Evolutionary conservation across 176 grass and related monocot species (phyloP).

Genomic region (Carex myosuroides): DNA sequence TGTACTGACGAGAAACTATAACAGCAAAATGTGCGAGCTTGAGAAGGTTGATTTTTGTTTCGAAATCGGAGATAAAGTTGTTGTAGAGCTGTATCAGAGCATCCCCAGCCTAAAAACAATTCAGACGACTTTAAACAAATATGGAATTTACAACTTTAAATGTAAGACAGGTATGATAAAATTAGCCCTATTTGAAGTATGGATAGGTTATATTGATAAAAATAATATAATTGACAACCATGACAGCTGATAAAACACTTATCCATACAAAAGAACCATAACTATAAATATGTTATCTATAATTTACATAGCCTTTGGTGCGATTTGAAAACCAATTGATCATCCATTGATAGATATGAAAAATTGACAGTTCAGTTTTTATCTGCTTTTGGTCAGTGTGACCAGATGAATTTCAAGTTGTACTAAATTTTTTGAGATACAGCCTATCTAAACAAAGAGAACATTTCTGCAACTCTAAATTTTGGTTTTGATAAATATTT

Average conservation of each 20-base stretch:
- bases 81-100: slow-evolving; percentile 81
- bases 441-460: neutral
- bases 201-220: neutral
- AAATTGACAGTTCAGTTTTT: neutral
- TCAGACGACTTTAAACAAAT: neutral
- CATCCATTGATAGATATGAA: neutral
- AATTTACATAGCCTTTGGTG: neutral
- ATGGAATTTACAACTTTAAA: neutral
- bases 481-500: neutral
- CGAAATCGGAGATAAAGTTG: slow-evolving; percentile 87
- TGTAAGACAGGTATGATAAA: neutral
- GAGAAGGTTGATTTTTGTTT: slow-evolving; percentile 82
- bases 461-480: neutral
- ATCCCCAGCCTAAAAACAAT: slow-evolving; percentile 50
- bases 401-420: neutral
- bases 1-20: slow-evolving; percentile 68
- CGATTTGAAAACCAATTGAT: neutral
- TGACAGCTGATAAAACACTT: neutral
- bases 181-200: neutral
- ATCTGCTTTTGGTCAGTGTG: neutral
- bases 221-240: neutral
- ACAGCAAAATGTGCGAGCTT: slow-evolving; percentile 83
- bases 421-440: neutral
- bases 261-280: neutral
- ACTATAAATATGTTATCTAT: neutral